Percentiles rank a stretch among this genome's conserved stretches.
Conservation (phyloP, 2,329 filamentous ascomycete genomes). For the Epichloe hybrida region DNA sequence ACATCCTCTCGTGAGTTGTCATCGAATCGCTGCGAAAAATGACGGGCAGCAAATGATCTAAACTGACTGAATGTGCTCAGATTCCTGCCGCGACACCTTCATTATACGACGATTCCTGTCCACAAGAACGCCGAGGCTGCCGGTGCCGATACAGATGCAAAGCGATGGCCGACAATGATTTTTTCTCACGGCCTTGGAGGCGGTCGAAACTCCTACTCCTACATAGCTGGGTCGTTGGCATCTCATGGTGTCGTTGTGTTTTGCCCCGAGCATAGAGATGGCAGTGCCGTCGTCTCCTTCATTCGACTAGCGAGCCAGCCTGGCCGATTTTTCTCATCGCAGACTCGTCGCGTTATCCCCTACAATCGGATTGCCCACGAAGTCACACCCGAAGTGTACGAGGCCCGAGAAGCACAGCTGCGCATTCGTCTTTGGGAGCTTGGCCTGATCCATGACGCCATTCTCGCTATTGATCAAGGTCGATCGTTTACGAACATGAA, state of each 20-base stretch:
- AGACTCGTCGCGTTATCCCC: constrained; percentile 23
- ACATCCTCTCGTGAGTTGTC: constrained; percentile 44
- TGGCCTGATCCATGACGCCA: constrained; percentile 52
- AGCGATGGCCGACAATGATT: constrained; percentile 66
- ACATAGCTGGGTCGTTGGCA: constrained; percentile 63
- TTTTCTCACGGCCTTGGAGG: constrained; percentile 76
- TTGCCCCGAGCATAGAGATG: constrained; percentile 73
- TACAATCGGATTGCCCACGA: constrained; percentile 48
- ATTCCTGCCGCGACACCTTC: constrained; percentile 55
- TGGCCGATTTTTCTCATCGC: constrained; percentile 15
- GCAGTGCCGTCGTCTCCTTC: constrained; percentile 61
- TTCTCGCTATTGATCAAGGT: constrained; percentile 52
- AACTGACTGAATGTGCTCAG: constrained; percentile 21
- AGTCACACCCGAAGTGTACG: constrained; percentile 50
- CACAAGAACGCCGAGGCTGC: constrained; percentile 56
- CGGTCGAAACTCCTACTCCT: constrained; percentile 73
- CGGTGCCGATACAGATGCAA: constrained; percentile 34
- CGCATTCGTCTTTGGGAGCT: constrained; percentile 69
- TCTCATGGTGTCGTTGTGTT: constrained; percentile 71
- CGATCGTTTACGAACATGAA: constrained; percentile 38
- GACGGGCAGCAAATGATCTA: background rate
- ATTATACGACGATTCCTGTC: constrained; percentile 61
- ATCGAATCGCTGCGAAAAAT: background rate
- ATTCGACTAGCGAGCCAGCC: constrained; percentile 46
- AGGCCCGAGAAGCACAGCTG: constrained; percentile 56